These are phyloP conservation scores for Ascomycota sp. DNA, from an alignment of 2,329 filamentous ascomycete species.

Conservation along the genomic window DNA sequence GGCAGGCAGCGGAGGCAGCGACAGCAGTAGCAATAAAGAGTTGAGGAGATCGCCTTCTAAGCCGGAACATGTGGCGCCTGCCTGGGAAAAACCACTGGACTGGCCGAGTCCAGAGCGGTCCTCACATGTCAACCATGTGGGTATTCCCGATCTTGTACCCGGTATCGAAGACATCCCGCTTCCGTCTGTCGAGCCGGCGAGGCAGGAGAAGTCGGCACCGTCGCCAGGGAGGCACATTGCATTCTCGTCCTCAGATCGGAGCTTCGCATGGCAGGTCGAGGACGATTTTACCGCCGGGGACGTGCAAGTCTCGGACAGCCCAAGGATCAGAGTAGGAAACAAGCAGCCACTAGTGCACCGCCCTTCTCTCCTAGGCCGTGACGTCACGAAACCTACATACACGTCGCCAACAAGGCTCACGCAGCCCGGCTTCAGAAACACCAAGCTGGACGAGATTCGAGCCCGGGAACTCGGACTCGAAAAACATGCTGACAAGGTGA, in stretches of 20 bases:
- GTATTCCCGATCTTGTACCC: constrained; percentile 17
- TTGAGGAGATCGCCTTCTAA: too few species aligned
- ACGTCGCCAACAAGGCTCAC: constrained; percentile 7
- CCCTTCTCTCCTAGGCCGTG: constrained; percentile 10
- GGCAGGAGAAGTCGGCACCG: too few species aligned
- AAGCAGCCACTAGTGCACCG: constrained; percentile 16
- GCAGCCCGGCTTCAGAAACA: constrained; percentile 16
- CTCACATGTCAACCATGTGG: too few species aligned
- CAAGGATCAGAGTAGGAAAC: constrained; percentile 22
- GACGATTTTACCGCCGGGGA: constrained; percentile 37
- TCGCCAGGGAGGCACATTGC: background rate
- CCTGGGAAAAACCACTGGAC: too few species aligned
- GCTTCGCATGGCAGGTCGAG: constrained; percentile 34
- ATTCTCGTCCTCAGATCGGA: constrained; percentile 25
- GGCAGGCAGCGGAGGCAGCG: too few species aligned
- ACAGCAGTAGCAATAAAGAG: too few species aligned
- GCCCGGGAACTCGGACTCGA: too few species aligned
- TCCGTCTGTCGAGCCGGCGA: constrained; percentile 13
- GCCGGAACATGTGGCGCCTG: too few species aligned
- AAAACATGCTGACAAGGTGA: constrained; percentile 10
- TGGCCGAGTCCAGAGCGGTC: too few species aligned
- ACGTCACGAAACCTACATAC: constrained; percentile 6
- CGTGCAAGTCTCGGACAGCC: constrained; percentile 33
- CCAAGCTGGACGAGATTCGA: constrained; percentile 17
- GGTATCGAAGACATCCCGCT: constrained; percentile 17